Conservation (phyloP, 2,329 filamentous ascomycete genomes). For the Colletotrichum viniferum region DNA sequence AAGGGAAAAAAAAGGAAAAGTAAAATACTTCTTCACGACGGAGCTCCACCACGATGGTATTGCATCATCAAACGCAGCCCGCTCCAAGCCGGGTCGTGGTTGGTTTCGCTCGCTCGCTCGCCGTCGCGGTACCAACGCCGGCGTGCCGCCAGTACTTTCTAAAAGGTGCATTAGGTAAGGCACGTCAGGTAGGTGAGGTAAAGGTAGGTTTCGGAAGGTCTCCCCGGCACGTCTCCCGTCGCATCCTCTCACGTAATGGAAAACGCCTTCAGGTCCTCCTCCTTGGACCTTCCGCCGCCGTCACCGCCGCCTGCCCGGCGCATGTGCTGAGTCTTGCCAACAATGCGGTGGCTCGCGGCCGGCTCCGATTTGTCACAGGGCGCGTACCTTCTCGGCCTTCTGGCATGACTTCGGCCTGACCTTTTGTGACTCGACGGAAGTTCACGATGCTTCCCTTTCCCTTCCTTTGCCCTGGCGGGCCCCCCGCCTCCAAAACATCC, state of each 20-base stretch:
- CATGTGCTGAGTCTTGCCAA: not conserved
- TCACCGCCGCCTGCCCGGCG: not conserved
- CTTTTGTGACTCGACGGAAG: not conserved
- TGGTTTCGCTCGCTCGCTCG: not conserved
- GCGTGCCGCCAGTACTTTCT: not conserved
- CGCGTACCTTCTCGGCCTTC: not conserved
- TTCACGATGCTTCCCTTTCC: not conserved
- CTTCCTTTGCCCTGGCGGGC: not conserved
- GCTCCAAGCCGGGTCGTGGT: not conserved
- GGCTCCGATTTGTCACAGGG: not conserved
- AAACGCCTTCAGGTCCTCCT: not conserved
- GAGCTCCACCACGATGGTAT: not conserved
- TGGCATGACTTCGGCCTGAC: slow-evolving; percentile 3
- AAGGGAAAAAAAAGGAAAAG: not conserved
- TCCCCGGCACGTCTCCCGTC: not conserved
- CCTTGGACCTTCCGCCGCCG: not conserved
- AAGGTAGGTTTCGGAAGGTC: not conserved
- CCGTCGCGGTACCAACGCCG: not conserved
- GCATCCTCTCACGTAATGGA: not conserved
- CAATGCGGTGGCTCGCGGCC: not conserved
- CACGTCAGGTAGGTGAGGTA: not conserved
- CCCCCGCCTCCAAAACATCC: not conserved
- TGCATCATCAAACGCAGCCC: not conserved
- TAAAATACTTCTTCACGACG: not conserved
- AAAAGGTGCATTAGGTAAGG: not conserved